A percentile compares a stretch with the other conserved stretches of the same genome.
phyloP scores from a whole-genome alignment of 139 green algal genomes.

The Chlorella sp. region DNA sequence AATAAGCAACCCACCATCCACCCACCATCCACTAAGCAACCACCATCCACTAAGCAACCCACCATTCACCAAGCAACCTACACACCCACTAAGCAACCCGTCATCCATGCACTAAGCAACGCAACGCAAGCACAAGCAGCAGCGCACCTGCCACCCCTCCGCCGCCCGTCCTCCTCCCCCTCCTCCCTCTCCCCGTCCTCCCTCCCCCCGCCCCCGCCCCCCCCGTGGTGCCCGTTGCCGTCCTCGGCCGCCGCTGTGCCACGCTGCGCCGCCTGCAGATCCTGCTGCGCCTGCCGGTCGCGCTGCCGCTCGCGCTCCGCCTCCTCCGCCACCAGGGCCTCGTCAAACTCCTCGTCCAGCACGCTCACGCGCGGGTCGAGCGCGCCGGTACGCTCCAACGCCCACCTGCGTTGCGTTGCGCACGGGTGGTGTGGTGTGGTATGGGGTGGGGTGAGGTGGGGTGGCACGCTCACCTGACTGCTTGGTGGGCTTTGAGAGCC shows the following conservation, averaged over 20 bases:
- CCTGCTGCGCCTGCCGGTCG: slow-evolving; percentile 13
- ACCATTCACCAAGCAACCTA: not conserved
- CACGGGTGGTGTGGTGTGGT: not conserved
- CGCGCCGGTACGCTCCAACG: slow-evolving; percentile 52
- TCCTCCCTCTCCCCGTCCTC: not conserved
- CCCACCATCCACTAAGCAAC: too few relatives aligned
- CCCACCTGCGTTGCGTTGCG: slow-evolving; percentile 26
- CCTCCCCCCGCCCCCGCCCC: not conserved
- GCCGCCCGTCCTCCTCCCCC: slow-evolving; percentile 7
- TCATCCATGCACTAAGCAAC: not conserved
- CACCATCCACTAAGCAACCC: not conserved
- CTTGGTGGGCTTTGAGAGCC: not conserved
- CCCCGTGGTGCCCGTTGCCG: not conserved
- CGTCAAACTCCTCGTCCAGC: slow-evolving; percentile 78
- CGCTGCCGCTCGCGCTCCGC: slow-evolving; percentile 22
- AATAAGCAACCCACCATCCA: too few relatives aligned
- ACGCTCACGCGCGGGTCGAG: slow-evolving; percentile 66
- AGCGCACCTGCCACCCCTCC: slow-evolving; percentile 1
- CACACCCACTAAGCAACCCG: too few relatives aligned
- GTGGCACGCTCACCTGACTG: too few relatives aligned
- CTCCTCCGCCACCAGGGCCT: slow-evolving; percentile 42
- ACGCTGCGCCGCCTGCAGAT: not conserved
- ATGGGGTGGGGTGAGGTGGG: too few relatives aligned
- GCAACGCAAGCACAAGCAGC: not conserved
- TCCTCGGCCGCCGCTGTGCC: not conserved